Evolutionary conservation across 768 basidiomycete genomes (phyloP), one percentile per base, ranked within the genome.

Genomic region (Ramaria sp.): DNA sequence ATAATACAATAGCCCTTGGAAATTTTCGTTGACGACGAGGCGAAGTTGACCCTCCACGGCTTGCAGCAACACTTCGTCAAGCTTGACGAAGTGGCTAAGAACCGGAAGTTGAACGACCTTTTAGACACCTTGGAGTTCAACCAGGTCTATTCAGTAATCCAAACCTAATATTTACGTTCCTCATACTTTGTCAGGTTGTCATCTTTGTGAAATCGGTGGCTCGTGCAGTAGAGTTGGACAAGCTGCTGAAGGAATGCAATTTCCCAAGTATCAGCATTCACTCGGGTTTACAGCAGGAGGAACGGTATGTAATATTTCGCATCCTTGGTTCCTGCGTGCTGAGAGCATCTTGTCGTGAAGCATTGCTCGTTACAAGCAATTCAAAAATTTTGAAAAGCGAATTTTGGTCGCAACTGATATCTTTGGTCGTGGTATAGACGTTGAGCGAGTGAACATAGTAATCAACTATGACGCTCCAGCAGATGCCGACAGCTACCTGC

Each of bases 371-470:
- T 99, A 98, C 72, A 88, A 89, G 25, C 91, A 94, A 36, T 99
- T 99, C 79, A 99, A 99, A 72, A 89, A 90, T 16, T 99, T 99
- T 61, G 96, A 99, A 75, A 99, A 97, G 73, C 92, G 96, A 60
- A 97, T 99, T 60, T 78, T 99, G 18, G 96, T 99, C 39, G 95
- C 94, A 18, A 99, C 96, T 18, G 96, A 99, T 68, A 98, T 99
- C 61, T 99, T 99, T 58, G 96, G 96, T 57, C 90, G 96, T 68
- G 96, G 95, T 60, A 99, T 99, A 60, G 96, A 99, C 72, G 95
- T 99, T 20, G 96, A 99, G 68, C 92, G 96, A 58, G 96, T 99
- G 62, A 99, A 99, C 71, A 97, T 98, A 56, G 96, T 99, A 49
- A 81, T 99, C 73, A 99, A 99, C 71, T 99, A 99, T 66, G 96